Evolutionary conservation across 2,329 filamentous ascomycete species (phyloP).

Genomic region (Penicillium oxalicum): DNA sequence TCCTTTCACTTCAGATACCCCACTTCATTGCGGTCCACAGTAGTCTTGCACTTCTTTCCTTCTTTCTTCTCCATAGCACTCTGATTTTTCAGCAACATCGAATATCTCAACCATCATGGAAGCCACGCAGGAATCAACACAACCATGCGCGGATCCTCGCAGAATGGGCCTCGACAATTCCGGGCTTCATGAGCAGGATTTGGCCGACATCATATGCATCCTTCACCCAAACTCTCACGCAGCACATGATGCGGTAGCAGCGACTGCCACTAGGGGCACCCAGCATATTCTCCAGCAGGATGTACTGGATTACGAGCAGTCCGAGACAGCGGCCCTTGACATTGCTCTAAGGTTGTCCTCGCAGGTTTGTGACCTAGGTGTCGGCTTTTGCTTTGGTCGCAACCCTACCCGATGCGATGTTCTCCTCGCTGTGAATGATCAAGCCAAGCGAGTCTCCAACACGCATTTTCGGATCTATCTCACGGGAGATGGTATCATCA

Average conservation of each 20-base stretch:
- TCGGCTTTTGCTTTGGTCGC: constrained; percentile 83
- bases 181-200: constrained; percentile 73
- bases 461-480: constrained; percentile 93
- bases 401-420: constrained; percentile 67
- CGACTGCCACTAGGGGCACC: constrained; percentile 47
- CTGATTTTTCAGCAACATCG: constrained; percentile 9
- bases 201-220: constrained; percentile 83
- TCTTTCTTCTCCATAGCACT: constrained; percentile 8
- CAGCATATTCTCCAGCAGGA: constrained; percentile 56
- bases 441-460: constrained; percentile 74
- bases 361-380: constrained; percentile 57
- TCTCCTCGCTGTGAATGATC: constrained; percentile 62
- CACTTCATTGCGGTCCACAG: constrained; percentile 11
- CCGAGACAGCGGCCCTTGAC: constrained; percentile 44
- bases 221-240: constrained; percentile 70
- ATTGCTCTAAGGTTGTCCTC: constrained; percentile 78
- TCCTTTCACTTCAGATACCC: constrained; percentile 22
- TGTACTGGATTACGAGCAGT: constrained; percentile 37
- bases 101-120: constrained; percentile 29
- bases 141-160: constrained; percentile 73
- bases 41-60: constrained; percentile 11
- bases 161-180: constrained; percentile 74
- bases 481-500: constrained; percentile 76
- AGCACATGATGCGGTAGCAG: constrained; percentile 64
- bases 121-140: constrained; percentile 61